These are phyloP conservation scores for Fragaria vesca DNA, from an alignment of 306 rosid genomes.

Conservation along the genomic window DNA sequence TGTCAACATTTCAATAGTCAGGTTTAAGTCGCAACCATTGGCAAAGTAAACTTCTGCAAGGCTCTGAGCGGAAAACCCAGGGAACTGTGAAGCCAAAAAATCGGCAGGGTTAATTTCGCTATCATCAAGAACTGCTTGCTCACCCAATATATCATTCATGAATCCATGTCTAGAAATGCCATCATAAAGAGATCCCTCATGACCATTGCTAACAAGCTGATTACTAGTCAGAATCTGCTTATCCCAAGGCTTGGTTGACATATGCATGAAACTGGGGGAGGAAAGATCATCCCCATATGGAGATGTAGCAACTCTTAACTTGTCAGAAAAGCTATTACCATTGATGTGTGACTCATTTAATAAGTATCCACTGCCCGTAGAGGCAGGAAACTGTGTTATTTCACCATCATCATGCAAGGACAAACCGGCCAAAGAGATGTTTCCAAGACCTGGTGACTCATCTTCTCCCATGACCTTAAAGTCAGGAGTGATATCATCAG, in stretches of 20 bases:
- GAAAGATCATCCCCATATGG: constrained; percentile 63
- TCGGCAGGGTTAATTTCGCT: constrained; percentile 69
- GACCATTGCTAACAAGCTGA: constrained; percentile 48
- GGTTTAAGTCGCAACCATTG: constrained; percentile 69
- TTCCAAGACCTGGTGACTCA: constrained; percentile 62
- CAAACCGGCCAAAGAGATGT: constrained; percentile 65
- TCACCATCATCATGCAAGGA: constrained; percentile 69
- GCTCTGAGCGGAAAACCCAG: constrained; percentile 92
- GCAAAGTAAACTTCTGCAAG: constrained; percentile 88
- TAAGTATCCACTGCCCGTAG: constrained; percentile 56
- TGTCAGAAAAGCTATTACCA: constrained; percentile 58
- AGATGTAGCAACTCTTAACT: constrained; percentile 60
- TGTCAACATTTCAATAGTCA: constrained; percentile 88
- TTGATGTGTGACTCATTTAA: constrained; percentile 57
- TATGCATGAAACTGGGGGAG: constrained; percentile 48
- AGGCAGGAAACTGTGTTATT: constrained; percentile 48
- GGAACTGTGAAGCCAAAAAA: constrained; percentile 79
- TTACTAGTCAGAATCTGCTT: constrained; percentile 50
- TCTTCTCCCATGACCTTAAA: constrained; percentile 84
- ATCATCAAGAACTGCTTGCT: constrained; percentile 58
- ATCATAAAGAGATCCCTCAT: constrained; percentile 53
- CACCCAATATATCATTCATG: constrained; percentile 58
- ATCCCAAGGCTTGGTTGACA: constrained; percentile 75
- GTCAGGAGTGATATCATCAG: constrained; percentile 97
- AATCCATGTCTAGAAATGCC: constrained; percentile 61